Percentiles rank a stretch among this genome's conserved stretches.
Conservation (phyloP, 129 eudicot genomes). For the Flaveria sonorensis region DNA sequence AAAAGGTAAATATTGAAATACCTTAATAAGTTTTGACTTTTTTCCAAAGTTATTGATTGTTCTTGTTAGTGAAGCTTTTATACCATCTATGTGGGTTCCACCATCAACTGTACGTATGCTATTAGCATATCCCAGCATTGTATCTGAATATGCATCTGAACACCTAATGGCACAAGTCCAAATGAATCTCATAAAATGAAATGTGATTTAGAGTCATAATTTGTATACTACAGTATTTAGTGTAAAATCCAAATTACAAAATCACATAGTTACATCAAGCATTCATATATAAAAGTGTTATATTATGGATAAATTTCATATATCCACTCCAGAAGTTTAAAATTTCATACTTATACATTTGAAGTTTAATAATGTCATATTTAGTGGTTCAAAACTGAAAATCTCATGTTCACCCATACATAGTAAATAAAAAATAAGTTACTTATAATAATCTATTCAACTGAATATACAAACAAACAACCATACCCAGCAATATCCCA, state of each 20-base stretch:
- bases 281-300: conserved; percentile 4
- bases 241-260: neutral
- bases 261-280: neutral
- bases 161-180: conserved; percentile 52
- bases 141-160: conserved; percentile 98
- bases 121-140: conserved; percentile 93
- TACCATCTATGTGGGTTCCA: conserved; percentile 95
- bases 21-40: conserved; percentile 87
- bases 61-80: conserved; percentile 89
- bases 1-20: conserved; percentile 15
- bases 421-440: neutral
- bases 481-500: neutral
- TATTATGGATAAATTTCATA: neutral
- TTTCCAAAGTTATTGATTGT: conserved; percentile 80
- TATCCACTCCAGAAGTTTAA: neutral
- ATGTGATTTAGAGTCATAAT: neutral
- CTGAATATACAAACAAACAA: neutral
- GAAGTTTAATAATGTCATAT: neutral
- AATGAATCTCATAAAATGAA: conserved; percentile 21
- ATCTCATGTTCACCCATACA: neutral
- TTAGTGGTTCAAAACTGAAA: neutral
- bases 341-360: neutral
- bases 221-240: neutral
- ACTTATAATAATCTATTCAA: neutral
- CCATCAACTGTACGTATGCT: conserved; percentile 98